Base-by-base conservation (phyloP, 495 filamentous ascomycete genomes). In the Cryomyces minteri region DNA sequence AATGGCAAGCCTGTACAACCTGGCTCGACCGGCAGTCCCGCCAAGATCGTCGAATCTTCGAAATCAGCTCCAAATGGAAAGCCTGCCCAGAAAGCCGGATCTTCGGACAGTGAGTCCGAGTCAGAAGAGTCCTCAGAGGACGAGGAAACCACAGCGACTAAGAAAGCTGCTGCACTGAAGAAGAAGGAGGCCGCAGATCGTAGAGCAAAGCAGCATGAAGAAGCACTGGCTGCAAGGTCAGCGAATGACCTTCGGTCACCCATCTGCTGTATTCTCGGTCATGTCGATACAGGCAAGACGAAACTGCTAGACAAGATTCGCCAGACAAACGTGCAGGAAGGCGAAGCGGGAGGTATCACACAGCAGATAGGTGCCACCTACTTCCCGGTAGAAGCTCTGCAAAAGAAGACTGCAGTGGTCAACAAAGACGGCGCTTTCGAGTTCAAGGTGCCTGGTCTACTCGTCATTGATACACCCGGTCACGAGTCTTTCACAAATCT, bases 401-500 rank as follows among this genome's bases (percentile, higher is more conserved):
- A 73, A 60, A 74, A 82, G 56, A 99, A 99, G 74, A 95, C 88
- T 6, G 67, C 69, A 25, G 90, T 96, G 8, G 84, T 99, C 53
- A 96, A 99, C 68, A 68, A 74, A 55, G 88, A 95, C 51, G 79
- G 79, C 52, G 71, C 68, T 37, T 96, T 99, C 65, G 83, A 94
- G 43, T 93, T 94, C 77, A 96, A 95, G 69, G 84, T 96, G 18
- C 92, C 92, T 25, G 92, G 92, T 73, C 76, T 99, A 32, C 66
- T 99, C 50, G 78, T 99, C 51, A 99, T 99, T 58, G 92, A 99
- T 68, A 99, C 92, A 5, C 92, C 92, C 54, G 92, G 92, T 68
- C 92, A 99, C 84, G 92, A 99, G 72, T 96, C 90, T 53, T 99
- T 99, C 76, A 92, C 88, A 45, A 99, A 99, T 66, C 62, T 99